These are phyloP conservation scores for Suhomyces guaymorum DNA, from an alignment of 1,139 yeast genomes.

Conservation along the genomic window DNA sequence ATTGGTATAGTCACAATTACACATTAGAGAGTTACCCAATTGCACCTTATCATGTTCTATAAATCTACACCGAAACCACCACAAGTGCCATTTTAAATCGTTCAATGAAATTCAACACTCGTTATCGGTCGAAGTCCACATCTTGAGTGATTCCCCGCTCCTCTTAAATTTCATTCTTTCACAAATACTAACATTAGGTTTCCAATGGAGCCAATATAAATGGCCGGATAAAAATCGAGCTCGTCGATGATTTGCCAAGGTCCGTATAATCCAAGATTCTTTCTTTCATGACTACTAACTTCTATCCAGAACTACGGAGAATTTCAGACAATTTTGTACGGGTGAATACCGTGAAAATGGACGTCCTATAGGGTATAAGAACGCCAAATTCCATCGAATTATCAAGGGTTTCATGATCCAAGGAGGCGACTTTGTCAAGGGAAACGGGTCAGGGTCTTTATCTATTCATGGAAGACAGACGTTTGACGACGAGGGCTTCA, in stretches of 20 bases:
- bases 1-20: too few relatives aligned
- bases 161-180: neutral
- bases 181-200: conserved; percentile 20
- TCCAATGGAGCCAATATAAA: conserved; percentile 17
- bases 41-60: too few relatives aligned
- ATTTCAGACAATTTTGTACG: conserved; percentile 57
- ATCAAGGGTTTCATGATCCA: conserved; percentile 30
- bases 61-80: too few relatives aligned
- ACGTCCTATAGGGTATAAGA: conserved; percentile 33
- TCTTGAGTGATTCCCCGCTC: neutral
- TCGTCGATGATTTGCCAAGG: conserved; percentile 43
- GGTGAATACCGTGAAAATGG: conserved; percentile 47
- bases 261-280: too few relatives aligned
- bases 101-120: too few relatives aligned
- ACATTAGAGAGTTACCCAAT: too few relatives aligned
- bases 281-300: conserved; percentile 19
- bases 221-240: conserved; percentile 42
- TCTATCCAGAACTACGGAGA: conserved; percentile 49
- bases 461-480: conserved; percentile 35
- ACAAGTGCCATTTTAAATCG: too few relatives aligned
- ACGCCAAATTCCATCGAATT: conserved; percentile 22
- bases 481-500: conserved; percentile 37
- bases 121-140: too few relatives aligned
- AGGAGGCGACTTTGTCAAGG: conserved; percentile 44
- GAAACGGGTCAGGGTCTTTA: conserved; percentile 48